These are phyloP conservation scores for Nannizziopsis arthrosporioides DNA, from an alignment of 2,329 filamentous ascomycete genomes.

Conservation along the genomic window DNA sequence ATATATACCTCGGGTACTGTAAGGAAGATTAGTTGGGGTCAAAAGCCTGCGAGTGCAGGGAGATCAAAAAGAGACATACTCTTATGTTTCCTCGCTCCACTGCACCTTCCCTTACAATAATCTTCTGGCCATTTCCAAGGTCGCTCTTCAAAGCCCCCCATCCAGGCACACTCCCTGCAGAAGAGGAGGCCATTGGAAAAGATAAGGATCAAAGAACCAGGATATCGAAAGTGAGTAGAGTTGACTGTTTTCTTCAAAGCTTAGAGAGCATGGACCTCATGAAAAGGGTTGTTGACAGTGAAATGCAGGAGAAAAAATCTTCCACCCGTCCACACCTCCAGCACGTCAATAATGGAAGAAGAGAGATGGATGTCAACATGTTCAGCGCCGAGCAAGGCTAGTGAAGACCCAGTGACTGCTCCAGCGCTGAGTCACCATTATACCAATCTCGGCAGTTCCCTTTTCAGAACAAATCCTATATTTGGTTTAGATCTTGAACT, in stretches of 20 bases:
- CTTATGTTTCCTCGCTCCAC: slow-evolving; percentile 14
- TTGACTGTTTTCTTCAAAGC: no score
- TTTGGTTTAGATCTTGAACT: neutral
- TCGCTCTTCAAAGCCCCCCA: neutral
- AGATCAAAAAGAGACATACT: slow-evolving; percentile 22
- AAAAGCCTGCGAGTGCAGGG: neutral
- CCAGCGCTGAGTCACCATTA: neutral
- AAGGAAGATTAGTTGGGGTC: neutral
- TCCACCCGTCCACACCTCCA: no score
- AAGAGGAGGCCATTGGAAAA: neutral
- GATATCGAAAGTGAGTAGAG: no score
- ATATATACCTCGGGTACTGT: slow-evolving; percentile 10
- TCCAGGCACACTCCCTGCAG: neutral
- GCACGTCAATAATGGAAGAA: no score
- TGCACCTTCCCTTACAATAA: slow-evolving; percentile 12
- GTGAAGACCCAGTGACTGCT: neutral
- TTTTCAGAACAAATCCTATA: neutral
- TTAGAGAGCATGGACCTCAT: no score
- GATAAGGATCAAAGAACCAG: no score
- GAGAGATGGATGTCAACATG: no score
- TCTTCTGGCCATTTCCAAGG: slow-evolving; percentile 6
- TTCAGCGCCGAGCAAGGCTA: neutral
- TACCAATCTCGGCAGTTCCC: neutral
- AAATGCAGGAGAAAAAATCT: no score
- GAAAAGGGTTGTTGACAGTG: no score